These are phyloP conservation scores for Clonostachys byssicola DNA, from an alignment of 2,329 filamentous ascomycete species.

Conservation along the genomic window DNA sequence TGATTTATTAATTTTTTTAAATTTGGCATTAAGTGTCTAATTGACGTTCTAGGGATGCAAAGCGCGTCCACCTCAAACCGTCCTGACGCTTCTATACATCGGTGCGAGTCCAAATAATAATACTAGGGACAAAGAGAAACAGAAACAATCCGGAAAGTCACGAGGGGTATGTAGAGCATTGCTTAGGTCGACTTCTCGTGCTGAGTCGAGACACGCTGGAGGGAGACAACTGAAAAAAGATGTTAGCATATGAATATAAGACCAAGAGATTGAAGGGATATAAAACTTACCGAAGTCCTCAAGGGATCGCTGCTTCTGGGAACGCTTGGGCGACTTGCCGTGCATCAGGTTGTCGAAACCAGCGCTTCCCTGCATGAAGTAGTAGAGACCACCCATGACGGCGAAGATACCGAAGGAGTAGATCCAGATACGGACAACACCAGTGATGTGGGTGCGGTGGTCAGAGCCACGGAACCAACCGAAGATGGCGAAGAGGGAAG, in stretches of 20 bases:
- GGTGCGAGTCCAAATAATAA: conserved; percentile 28
- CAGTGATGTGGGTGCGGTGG: conserved; percentile 70
- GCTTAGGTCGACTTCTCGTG: conserved; percentile 81
- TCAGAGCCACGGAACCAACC: conserved; percentile 66
- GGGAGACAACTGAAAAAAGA: conserved; percentile 64
- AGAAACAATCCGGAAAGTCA: conserved; percentile 19
- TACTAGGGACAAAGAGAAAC: conserved; percentile 32
- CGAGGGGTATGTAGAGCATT: conserved; percentile 29
- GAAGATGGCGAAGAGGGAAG: conserved; percentile 81
- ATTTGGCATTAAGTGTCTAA: conserved; percentile 34
- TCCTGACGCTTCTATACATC: conserved; percentile 25
- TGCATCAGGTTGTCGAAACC: conserved; percentile 93
- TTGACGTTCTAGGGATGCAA: conserved; percentile 29
- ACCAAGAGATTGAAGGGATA: background rate
- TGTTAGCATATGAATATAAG: conserved; percentile 40
- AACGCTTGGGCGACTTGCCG: conserved; percentile 78
- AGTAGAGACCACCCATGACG: conserved; percentile 69
- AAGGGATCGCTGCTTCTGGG: conserved; percentile 76
- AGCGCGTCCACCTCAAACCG: conserved; percentile 23
- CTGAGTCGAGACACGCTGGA: conserved; percentile 87
- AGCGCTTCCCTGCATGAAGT: conserved; percentile 74
- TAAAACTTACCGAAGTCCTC: conserved; percentile 79
- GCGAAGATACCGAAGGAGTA: conserved; percentile 90
- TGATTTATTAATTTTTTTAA: conserved; percentile 13
- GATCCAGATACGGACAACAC: conserved; percentile 85